phyloP scores from a whole-genome alignment of 2,329 filamentous ascomycete genomes.

The Cytospora piceicola region DNA sequence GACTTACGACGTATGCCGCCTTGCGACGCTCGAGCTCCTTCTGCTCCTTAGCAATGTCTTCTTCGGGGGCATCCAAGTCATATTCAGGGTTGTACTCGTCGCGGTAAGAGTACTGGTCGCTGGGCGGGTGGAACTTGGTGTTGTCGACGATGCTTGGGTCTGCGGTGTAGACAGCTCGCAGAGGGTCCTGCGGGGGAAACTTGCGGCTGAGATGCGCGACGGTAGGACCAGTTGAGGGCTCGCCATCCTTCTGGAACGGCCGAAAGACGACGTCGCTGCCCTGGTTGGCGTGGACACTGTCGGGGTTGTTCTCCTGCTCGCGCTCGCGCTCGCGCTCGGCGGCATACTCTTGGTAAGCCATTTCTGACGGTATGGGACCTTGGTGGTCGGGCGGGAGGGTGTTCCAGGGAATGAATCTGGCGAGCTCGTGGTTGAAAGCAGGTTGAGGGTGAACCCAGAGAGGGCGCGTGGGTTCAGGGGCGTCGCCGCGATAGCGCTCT shows the following conservation, averaged over 20 bases:
- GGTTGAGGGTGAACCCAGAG: constrained; percentile 33
- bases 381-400: constrained; percentile 35
- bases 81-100: not conserved
- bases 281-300: not conserved
- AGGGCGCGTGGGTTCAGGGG: constrained; percentile 24
- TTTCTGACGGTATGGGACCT: constrained; percentile 31
- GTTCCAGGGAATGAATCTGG: constrained; percentile 34
- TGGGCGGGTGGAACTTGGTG: not conserved
- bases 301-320: not conserved
- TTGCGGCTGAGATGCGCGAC: constrained; percentile 13
- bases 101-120: not conserved
- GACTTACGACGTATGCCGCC: not conserved
- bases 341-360: constrained; percentile 5
- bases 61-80: not conserved
- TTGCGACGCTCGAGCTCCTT: not conserved
- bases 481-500: constrained; percentile 35
- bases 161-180: not conserved
- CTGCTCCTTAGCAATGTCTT: not conserved
- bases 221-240: not conserved
- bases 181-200: not conserved
- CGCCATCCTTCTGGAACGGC: not conserved
- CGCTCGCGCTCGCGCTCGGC: constrained; percentile 11
- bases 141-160: not conserved
- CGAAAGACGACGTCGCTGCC: constrained; percentile 4
- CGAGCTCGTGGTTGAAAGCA: constrained; percentile 36